Conservation (phyloP, 768 basidiomycete species). For the Mycena epipterygia region DNA sequence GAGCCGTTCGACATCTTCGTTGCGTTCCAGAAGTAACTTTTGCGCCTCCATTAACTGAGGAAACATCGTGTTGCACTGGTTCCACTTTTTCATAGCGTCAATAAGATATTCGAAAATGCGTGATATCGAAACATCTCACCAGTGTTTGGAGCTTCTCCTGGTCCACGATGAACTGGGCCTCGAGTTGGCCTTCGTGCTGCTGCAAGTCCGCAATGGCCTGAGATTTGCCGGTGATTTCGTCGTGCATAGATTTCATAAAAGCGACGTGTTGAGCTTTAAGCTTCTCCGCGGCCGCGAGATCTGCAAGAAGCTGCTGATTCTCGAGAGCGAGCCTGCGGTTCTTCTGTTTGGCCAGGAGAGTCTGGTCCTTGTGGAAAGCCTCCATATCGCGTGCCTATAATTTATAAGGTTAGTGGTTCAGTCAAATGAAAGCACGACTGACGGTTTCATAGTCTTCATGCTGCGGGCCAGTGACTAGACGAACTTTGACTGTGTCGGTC, state of each 20-base stretch:
- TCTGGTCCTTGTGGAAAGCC: constrained; percentile 19
- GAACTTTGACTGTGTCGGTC: constrained; percentile 8
- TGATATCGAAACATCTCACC: constrained; percentile 14
- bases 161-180: constrained; percentile 23
- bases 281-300: constrained; percentile 16
- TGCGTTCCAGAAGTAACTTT: constrained; percentile 21
- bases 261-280: neutral
- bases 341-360: constrained; percentile 1
- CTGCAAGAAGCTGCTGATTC: constrained; percentile 12
- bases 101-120: neutral
- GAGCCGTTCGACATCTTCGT: constrained; percentile 17
- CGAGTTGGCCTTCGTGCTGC: constrained; percentile 23
- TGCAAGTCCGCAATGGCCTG: constrained; percentile 15
- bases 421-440: constrained; percentile 8
- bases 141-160: constrained; percentile 21
- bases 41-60: constrained; percentile 24
- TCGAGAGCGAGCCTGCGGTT: neutral
- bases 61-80: neutral
- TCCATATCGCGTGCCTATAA: constrained; percentile 9
- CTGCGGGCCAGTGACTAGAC: constrained; percentile 16
- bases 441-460: constrained; percentile 4
- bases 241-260: neutral
- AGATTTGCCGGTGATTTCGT: constrained; percentile 2
- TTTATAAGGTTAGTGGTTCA: neutral
- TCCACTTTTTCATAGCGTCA: constrained; percentile 17